Evolutionary conservation across 495 filamentous ascomycete species (phyloP).

Genomic region (Sabuloglossum arenarium): DNA sequence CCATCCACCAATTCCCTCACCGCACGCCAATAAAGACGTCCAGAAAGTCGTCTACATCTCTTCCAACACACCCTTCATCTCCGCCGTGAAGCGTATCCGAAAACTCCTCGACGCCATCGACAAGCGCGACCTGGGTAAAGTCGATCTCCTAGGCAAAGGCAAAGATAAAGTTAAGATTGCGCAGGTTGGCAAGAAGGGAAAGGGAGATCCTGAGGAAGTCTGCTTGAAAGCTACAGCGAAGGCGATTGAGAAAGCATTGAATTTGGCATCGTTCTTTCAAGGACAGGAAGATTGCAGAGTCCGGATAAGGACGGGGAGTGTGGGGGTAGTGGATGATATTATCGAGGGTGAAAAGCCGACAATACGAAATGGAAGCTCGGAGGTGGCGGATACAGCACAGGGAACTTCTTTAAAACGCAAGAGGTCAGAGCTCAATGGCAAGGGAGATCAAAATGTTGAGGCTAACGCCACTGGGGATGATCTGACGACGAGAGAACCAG

Average conservation of each 20-base stretch:
- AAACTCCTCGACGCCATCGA: constrained; percentile 45
- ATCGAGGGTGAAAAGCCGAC: constrained; percentile 1
- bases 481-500: not conserved
- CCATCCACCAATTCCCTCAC: constrained; percentile 40
- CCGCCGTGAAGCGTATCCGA: constrained; percentile 60
- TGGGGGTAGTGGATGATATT: constrained; percentile 22
- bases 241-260: constrained; percentile 52
- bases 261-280: constrained; percentile 21
- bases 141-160: constrained; percentile 16
- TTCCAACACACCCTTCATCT: constrained; percentile 51
- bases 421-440: not conserved
- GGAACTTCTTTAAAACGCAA: not conserved
- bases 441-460: not conserved
- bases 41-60: constrained; percentile 66
- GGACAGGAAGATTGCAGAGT: constrained; percentile 15
- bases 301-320: constrained; percentile 17
- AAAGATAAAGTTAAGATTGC: constrained; percentile 10
- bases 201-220: constrained; percentile 31
- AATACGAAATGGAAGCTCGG: not conserved
- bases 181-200: constrained; percentile 6
- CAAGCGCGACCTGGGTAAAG: constrained; percentile 30
- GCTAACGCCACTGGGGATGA: not conserved
- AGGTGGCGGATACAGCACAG: not conserved
- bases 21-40: constrained; percentile 25
- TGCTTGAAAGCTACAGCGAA: constrained; percentile 57